Percentiles rank a stretch among this genome's conserved stretches.
Evolutionary conservation across 2,329 filamentous ascomycete species (phyloP).

Genomic region (Stemphylium vesicarium): DNA sequence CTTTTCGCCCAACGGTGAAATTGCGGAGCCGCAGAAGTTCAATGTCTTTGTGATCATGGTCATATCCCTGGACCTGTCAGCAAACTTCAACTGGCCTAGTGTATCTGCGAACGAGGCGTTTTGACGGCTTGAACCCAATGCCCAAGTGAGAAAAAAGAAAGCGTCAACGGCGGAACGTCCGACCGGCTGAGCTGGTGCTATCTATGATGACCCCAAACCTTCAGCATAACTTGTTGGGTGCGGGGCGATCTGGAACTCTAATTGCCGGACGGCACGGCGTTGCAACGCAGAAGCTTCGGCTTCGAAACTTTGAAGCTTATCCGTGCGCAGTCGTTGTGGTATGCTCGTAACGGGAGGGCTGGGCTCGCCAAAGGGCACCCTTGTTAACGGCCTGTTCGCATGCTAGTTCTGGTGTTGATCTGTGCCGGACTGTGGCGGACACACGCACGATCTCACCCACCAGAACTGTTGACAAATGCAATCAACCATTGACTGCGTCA

Average conservation of each 20-base stretch:
- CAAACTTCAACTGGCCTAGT: conserved; percentile 9
- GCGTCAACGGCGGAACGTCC: neutral
- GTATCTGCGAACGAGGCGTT: neutral
- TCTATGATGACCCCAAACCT: neutral
- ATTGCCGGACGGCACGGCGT: conserved; percentile 7
- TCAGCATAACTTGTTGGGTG: conserved; percentile 9
- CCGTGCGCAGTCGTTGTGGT: neutral
- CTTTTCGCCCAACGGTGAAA: conserved; percentile 73
- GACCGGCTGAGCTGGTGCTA: conserved; percentile 1
- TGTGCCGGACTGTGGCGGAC: conserved; percentile 1
- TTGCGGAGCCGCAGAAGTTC: conserved; percentile 79
- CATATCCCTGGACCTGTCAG: conserved; percentile 67
- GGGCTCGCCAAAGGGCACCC: neutral
- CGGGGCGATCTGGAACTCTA: conserved; percentile 11
- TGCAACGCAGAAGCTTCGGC: conserved; percentile 11
- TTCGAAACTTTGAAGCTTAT: conserved; percentile 1
- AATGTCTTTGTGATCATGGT: conserved; percentile 77
- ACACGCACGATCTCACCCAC: neutral
- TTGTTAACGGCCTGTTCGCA: neutral
- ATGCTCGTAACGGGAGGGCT: neutral
- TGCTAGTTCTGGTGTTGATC: conserved; percentile 2
- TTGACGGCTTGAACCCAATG: neutral
- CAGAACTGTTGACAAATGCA: neutral
- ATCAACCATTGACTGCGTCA: neutral
- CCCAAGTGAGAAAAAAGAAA: neutral